phyloP scores from a whole-genome alignment of 176 grass and related monocot genomes.

The Raddia distichophylla region DNA sequence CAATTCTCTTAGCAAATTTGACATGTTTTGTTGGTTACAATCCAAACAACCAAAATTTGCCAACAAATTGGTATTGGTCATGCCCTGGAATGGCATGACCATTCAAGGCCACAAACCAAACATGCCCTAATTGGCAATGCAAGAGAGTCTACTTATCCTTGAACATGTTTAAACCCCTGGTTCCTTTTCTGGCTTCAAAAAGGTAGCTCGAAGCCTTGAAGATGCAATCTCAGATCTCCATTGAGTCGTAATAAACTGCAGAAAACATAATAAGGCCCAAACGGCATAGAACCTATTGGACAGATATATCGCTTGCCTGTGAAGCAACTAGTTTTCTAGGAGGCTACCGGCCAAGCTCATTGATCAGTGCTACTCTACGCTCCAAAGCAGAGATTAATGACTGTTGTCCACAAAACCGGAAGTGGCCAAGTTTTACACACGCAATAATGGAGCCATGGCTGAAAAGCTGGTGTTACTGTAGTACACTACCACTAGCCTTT shows the following conservation, averaged over 20 bases:
- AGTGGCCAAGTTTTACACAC: not conserved
- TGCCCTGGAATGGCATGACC: no score
- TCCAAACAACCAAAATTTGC: no score
- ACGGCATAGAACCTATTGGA: not conserved
- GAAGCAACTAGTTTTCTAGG: conserved; percentile 34
- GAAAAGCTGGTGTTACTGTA: not conserved
- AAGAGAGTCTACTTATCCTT: not conserved
- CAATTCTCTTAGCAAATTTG: no score
- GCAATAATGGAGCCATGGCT: conserved; percentile 27
- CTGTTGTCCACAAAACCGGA: not conserved
- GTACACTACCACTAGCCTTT: conserved; percentile 11
- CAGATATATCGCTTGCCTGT: conserved; percentile 37
- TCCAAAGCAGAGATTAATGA: conserved; percentile 22
- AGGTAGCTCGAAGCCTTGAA: not conserved
- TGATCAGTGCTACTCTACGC: conserved; percentile 27
- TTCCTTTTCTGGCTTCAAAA: not conserved
- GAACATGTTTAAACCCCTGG: not conserved
- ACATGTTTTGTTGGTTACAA: no score
- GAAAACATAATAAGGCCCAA: not conserved
- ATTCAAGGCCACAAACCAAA: no score
- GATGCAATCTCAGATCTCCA: not conserved
- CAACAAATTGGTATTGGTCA: no score
- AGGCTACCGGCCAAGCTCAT: conserved; percentile 10
- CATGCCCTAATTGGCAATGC: not conserved
- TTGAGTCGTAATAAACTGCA: not conserved